phyloP scores from a whole-genome alignment of 441 rosid species.

The Mallotus repandus region DNA sequence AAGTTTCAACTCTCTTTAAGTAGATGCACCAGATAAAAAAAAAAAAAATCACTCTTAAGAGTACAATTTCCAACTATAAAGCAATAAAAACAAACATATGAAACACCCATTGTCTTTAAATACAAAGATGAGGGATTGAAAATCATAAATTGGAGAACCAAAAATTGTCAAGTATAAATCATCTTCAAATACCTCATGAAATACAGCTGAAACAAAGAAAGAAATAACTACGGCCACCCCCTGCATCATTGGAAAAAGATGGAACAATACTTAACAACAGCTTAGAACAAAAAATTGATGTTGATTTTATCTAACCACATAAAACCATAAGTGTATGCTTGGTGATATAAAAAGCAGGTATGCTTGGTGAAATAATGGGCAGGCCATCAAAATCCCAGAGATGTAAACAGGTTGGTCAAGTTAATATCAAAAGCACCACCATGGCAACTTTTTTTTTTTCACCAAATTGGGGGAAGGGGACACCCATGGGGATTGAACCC shows the following conservation, averaged over 20 bases:
- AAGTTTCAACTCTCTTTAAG: neutral
- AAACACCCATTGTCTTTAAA: neutral
- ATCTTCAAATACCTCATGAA: conserved; percentile 74
- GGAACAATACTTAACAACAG: neutral
- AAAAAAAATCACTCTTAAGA: neutral
- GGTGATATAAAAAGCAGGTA: neutral
- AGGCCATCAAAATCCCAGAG: neutral
- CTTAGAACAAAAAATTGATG: neutral
- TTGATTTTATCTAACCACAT: neutral
- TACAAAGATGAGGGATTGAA: neutral
- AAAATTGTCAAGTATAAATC: neutral
- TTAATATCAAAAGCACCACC: neutral
- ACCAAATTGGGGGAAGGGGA: no score
- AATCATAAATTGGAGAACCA: neutral
- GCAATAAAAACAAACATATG: neutral
- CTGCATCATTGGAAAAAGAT: conserved; percentile 37
- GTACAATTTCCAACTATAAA: neutral
- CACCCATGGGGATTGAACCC: no score
- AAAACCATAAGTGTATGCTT: neutral
- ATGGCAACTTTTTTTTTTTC: neutral
- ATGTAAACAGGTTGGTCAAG: neutral
- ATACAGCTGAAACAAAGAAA: conserved; percentile 85
- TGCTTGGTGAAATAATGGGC: neutral
- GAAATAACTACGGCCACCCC: conserved; percentile 58
- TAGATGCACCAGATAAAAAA: neutral